Evolutionary conservation across 208 protist species (phyloP).

Genomic region (Acanthamoeba culbertsoni): DNA sequence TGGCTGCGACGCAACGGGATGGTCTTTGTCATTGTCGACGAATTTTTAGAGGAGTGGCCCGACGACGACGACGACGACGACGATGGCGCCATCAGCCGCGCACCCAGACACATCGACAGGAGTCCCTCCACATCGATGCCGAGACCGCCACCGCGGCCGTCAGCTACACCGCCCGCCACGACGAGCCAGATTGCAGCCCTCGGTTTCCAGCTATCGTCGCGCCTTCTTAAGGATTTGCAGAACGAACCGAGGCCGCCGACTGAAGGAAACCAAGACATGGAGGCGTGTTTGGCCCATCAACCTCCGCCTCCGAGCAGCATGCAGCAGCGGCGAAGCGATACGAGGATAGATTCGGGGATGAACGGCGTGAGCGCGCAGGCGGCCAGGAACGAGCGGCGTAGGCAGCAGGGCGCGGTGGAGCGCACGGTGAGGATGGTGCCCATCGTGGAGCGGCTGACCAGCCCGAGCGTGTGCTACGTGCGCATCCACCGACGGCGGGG

Average conservation of each 20-base stretch:
- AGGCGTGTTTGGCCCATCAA: neutral
- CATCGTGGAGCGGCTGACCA: conserved; percentile 16
- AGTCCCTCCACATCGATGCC: neutral
- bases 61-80: neutral
- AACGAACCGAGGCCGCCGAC: neutral
- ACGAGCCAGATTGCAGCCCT: neutral
- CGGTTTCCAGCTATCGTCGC: neutral
- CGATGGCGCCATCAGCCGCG: too few species aligned
- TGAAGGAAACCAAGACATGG: neutral
- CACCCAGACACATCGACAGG: neutral
- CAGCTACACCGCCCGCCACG: neutral
- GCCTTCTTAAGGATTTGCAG: neutral
- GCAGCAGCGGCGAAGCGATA: neutral
- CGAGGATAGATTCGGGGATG: neutral
- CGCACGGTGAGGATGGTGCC: conserved; percentile 21
- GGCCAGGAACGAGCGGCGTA: neutral
- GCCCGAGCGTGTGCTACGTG: neutral
- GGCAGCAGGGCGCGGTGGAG: neutral
- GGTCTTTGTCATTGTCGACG: conserved; percentile 20
- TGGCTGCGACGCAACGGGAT: neutral
- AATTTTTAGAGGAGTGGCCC: conserved; percentile 34
- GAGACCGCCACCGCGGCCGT: neutral
- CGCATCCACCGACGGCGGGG: conserved; percentile 25
- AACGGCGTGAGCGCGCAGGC: neutral
- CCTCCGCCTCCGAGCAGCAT: neutral